Percentiles rank a stretch among this genome's conserved stretches.
These are phyloP conservation scores for Cytospora mali DNA, from an alignment of 2,329 filamentous ascomycete genomes.

Conservation along the genomic window DNA sequence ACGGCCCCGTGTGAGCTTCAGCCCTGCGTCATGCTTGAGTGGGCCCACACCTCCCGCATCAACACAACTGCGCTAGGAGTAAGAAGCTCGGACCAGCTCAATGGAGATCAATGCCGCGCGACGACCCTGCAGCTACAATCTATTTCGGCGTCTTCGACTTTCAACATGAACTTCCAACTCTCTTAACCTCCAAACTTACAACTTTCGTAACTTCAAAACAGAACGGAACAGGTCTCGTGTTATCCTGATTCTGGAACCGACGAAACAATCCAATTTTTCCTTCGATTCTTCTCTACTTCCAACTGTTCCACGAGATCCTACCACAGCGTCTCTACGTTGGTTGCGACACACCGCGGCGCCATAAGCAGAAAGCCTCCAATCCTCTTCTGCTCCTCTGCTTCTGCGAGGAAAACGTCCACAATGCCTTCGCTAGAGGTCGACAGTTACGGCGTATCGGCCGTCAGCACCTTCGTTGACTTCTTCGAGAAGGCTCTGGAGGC, in stretches of 20 bases:
- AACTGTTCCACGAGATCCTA: neutral
- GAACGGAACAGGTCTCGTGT: too few relatives aligned
- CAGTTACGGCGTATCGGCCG: slow-evolving; percentile 54
- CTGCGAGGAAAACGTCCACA: slow-evolving; percentile 29
- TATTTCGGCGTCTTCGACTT: neutral
- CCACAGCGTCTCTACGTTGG: neutral
- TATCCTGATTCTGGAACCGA: too few relatives aligned
- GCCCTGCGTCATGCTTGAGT: slow-evolving; percentile 20
- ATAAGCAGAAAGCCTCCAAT: neutral
- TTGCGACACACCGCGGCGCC: slow-evolving; percentile 22
- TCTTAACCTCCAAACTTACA: too few relatives aligned
- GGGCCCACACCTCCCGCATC: slow-evolving; percentile 11
- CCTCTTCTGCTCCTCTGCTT: neutral
- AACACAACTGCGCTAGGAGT: slow-evolving; percentile 11
- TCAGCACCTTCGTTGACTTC: slow-evolving; percentile 55
- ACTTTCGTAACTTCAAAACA: too few relatives aligned
- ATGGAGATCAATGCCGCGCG: slow-evolving; percentile 1
- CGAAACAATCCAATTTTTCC: neutral
- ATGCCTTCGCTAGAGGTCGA: slow-evolving; percentile 55
- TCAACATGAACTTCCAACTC: too few relatives aligned
- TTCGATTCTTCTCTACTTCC: neutral
- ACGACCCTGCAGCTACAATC: neutral
- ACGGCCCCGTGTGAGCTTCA: slow-evolving; percentile 14
- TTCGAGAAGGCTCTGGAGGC: slow-evolving; percentile 60
- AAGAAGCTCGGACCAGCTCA: slow-evolving; percentile 15